Percentiles rank a stretch among this genome's conserved stretches.
These are phyloP conservation scores for Mrakia hoshinonis DNA, from an alignment of 768 basidiomycete genomes.

Conservation along the genomic window DNA sequence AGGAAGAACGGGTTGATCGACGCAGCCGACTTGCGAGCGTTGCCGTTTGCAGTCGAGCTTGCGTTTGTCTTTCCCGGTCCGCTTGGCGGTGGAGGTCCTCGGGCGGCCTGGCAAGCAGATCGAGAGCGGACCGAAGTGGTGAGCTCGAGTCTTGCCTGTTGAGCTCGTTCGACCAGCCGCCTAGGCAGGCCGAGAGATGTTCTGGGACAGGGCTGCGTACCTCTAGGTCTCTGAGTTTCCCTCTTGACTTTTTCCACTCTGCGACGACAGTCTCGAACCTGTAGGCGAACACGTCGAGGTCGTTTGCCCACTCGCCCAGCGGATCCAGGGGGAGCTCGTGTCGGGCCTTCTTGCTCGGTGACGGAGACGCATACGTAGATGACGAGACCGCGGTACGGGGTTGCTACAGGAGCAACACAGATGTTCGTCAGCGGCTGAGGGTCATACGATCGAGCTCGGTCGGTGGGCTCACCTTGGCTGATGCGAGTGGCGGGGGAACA, in stretches of 20 bases:
- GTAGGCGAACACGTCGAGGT: background rate
- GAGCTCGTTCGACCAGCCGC: background rate
- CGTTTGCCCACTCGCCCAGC: background rate
- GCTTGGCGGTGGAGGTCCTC: background rate
- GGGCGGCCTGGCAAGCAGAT: background rate
- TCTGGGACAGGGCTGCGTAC: background rate
- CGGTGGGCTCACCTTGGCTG: background rate
- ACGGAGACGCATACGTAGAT: background rate
- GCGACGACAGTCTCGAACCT: background rate
- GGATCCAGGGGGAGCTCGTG: constrained; percentile 1
- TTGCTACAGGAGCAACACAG: background rate
- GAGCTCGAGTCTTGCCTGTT: background rate
- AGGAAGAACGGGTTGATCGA: constrained; percentile 18
- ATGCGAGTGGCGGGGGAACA: background rate
- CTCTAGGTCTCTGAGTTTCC: constrained; percentile 5
- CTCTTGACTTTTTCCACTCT: constrained; percentile 11
- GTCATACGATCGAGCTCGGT: too few relatives aligned
- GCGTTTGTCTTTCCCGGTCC: background rate
- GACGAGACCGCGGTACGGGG: background rate
- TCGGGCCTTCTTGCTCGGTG: constrained; percentile 3
- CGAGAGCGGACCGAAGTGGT: background rate
- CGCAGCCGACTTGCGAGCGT: background rate
- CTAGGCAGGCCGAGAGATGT: background rate
- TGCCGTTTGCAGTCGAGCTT: background rate
- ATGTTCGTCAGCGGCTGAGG: too few relatives aligned